These are phyloP conservation scores for Myochromella boudieri DNA, from an alignment of 768 basidiomycete species.

Conservation along the genomic window DNA sequence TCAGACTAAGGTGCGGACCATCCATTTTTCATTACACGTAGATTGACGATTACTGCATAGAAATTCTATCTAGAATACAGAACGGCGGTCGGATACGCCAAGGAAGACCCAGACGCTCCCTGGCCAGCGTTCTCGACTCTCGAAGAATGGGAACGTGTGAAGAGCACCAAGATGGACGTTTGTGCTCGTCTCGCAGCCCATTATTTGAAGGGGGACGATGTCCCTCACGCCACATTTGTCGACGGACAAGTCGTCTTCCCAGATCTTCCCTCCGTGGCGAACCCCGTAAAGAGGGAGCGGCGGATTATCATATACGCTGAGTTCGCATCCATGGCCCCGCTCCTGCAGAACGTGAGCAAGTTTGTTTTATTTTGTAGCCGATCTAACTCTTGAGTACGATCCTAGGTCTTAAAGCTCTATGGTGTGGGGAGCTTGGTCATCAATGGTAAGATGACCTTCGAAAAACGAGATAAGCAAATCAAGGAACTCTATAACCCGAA, in stretches of 20 bases:
- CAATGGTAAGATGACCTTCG: slow-evolving; percentile 12
- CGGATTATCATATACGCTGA: slow-evolving; percentile 13
- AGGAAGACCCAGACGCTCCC: slow-evolving; percentile 1
- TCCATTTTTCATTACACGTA: neutral
- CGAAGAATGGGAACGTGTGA: slow-evolving; percentile 8
- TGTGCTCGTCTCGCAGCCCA: neutral
- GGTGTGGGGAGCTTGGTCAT: slow-evolving; percentile 8
- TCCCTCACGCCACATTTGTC: slow-evolving; percentile 1
- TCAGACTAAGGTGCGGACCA: neutral
- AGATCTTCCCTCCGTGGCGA: neutral
- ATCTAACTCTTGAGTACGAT: too few relatives aligned
- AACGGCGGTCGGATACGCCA: slow-evolving; percentile 6
- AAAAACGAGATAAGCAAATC: slow-evolving; percentile 12
- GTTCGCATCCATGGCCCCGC: slow-evolving; percentile 15
- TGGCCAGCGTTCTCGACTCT: slow-evolving; percentile 7
- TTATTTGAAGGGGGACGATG: slow-evolving; percentile 4
- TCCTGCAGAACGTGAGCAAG: slow-evolving; percentile 21
- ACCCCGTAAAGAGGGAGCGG: neutral
- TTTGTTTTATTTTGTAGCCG: neutral
- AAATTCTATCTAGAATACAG: slow-evolving; percentile 14
- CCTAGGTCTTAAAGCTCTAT: slow-evolving; percentile 9
- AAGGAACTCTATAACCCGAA: slow-evolving; percentile 11
- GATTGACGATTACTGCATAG: neutral
- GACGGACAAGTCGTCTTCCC: slow-evolving; percentile 8
- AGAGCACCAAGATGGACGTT: slow-evolving; percentile 13